Evolutionary conservation across 2,329 filamentous ascomycete genomes (phyloP), one percentile per base, ranked within the genome.

Genomic region (Cylindrodendrum hubeiense): DNA sequence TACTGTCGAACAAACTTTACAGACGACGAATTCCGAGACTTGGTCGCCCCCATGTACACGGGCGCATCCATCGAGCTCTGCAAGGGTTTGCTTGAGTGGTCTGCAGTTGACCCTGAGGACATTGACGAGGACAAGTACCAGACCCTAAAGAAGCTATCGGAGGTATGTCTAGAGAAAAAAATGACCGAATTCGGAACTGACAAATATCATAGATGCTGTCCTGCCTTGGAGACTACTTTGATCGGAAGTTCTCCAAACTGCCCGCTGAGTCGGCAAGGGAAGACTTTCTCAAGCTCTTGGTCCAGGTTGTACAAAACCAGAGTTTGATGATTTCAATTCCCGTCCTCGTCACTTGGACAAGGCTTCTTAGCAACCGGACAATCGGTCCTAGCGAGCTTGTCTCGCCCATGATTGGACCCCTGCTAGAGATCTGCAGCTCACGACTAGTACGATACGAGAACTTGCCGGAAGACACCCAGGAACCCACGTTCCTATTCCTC

Each of bases 291-390:
- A 88, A 91, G 53, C 88, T 99, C 60, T 86, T 98, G 49, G 87
- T 95, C 66, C 85, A 88, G 60, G 91, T 98, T 57, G 88, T 95
- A 60, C 92, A 93, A 71, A 94, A 93, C 78, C 90, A 92, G 73
- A 98, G 96, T 77, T 86, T 99, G 60, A 91, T 96, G 47, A 91
- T 99, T 19, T 98, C 96, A 2, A 98, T 98, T 73, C 95, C 96
- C 3, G 90, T 97, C 10, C 85, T 99, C 47, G 93, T 97, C 72
- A 91, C 93, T 22, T 98, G 95, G 94, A 94, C 92, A 9, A 92
- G 91, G 70, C 84, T 98, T 53, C 84, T 99, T 46, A 88, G 87
- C 69, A 91, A 93, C 60, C 87, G 89, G 53, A 83, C 86, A n/a
- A 87, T 96, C 55, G 89, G 90, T 10, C 82, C 82, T 5, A 84